Evolutionary conservation across 352 stramenopile genomes (phyloP), one percentile per base, ranked within the genome.

Genomic region (Elongisporangium prolatum): DNA sequence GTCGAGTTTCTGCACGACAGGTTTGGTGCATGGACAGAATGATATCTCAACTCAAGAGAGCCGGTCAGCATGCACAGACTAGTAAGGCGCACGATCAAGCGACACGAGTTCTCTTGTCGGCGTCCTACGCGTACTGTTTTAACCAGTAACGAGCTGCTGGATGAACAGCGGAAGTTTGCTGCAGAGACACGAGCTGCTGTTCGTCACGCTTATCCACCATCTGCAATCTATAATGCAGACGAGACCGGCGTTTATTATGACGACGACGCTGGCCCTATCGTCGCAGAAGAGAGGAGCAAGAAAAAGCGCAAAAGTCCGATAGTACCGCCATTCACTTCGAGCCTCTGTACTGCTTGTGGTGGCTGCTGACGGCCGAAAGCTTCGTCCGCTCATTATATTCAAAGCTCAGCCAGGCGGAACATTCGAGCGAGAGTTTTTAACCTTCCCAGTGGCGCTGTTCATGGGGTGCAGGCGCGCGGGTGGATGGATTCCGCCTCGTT

Each of bases 1-100:
- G 56, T 66, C 40, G 54, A 55, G 8, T 65, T 65, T 38, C 67
- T 21, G 60, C n/a, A 48, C 14, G 59, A 65, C 38, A 56, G 69
- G 21, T 65, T 67, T 14, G 17, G 3, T 11, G 24, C 24, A 14
- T 71, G 63, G 60, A 28, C 55, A n/a, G 16, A 25, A 0, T 9
- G n/a, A 0, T 71, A 75, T 50, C n/a, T n/a, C n/a, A n/a, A n/a
- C n/a, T n/a, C n/a, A n/a, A n/a, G n/a, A n/a, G n/a, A n/a, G n/a
- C n/a, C n/a, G n/a, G n/a, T n/a, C n/a, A n/a, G n/a, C n/a, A n/a
- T n/a, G n/a, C n/a, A n/a, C n/a, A n/a, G n/a, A 7, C 47, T 64
- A 21, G 17, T 71, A 0, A 57, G 57, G 17, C 60, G 57, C 3
- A 54, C 68, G 5, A 52, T 60, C 14, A 9, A 28, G 2, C 52